Base-by-base conservation (phyloP, 441 rosid species). In the Syzygium syzygioides region DNA sequence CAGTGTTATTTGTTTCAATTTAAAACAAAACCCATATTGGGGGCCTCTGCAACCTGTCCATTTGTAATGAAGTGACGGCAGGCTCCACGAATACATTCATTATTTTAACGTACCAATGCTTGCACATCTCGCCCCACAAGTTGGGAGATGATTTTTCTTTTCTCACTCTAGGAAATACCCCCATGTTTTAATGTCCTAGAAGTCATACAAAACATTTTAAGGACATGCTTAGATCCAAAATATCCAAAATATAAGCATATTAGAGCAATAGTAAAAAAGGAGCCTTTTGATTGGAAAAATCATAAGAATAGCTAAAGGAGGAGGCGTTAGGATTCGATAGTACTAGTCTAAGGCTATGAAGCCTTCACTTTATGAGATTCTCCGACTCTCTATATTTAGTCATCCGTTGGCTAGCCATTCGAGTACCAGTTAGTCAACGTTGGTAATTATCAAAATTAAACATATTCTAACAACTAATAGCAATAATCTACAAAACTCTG, bases 211-310 rank as follows among this genome's bases (percentile, higher is more conserved):
- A 45, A 45, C 48, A 45, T 45, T 45, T 45, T 45, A 45, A 45
- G 48, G 9, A 1, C 48, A 45, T 1, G 48, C 48, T 45, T 45
- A 45, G 48, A 45, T 45, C 48, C 9, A 45, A 25, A 55, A 55
- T 55, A 45, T 45, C 48, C 9, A 45, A 25, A 55, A 55, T 55
- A 20, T 55, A 20, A 55, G 23, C 59, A 9, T 34, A 19, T 68
- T 34, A 68, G 48, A 5, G 79, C 37, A 13, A 68, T 68, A 18
- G 25, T 20, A 19, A 68, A 68, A 34, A 41, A 34, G 11, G 48
- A 68, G 79, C 79, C 79, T 68, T 68, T 68, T 34, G 79, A 68
- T 19, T 68, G 48, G 79, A 68, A 68, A 68, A 68, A 19, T 68
- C 79, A 68, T 19, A 68, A 19, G 79, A 68, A 20, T 19, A 68